These are phyloP conservation scores for Aureobasidium mangrovei DNA, from an alignment of 2,329 filamentous ascomycete genomes.

Conservation along the genomic window DNA sequence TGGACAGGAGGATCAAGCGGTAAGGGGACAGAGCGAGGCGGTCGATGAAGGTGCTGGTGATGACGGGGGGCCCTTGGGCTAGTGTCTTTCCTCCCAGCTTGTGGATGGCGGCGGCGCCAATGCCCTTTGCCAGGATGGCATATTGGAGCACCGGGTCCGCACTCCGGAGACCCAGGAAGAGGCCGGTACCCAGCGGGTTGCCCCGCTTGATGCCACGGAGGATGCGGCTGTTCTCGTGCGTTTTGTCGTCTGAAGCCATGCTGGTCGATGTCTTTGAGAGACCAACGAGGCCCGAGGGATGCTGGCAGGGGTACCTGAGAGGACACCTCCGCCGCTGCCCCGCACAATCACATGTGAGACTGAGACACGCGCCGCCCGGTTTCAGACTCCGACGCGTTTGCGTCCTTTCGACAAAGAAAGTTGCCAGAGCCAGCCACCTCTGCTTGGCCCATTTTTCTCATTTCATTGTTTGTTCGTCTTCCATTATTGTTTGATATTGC, in stretches of 20 bases:
- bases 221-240: constrained; percentile 26
- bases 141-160: constrained; percentile 43
- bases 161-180: constrained; percentile 40
- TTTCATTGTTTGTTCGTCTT: no score
- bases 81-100: constrained; percentile 38
- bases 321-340: neutral
- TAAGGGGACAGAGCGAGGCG: constrained; percentile 42
- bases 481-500: no score
- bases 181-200: constrained; percentile 29
- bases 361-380: no score
- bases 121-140: constrained; percentile 37
- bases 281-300: constrained; percentile 4
- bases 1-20: constrained; percentile 43
- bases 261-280: neutral
- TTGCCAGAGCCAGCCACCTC: no score
- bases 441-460: no score
- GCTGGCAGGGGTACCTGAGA: neutral
- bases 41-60: constrained; percentile 35
- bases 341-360: constrained; percentile 2
- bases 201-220: constrained; percentile 34
- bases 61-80: constrained; percentile 32
- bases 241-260: constrained; percentile 15
- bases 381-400: no score
- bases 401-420: no score
- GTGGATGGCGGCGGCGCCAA: constrained; percentile 36